phyloP scores from a whole-genome alignment of 495 filamentous ascomycete species.

The Penicillium dipodomyicola region DNA sequence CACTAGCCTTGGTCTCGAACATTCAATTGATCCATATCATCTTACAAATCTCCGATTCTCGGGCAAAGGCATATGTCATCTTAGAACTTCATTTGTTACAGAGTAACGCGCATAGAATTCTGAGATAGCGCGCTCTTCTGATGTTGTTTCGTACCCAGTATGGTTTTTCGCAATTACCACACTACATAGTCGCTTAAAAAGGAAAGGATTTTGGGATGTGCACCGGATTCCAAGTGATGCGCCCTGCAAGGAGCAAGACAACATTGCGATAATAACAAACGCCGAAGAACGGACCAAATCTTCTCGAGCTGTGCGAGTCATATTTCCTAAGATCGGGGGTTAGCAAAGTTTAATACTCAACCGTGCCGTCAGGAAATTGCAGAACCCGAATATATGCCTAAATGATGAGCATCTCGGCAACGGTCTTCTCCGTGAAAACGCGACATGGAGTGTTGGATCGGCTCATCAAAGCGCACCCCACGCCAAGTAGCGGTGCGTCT shows the following conservation, averaged over 20 bases:
- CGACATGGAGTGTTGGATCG: background rate
- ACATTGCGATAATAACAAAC: background rate
- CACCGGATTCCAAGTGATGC: background rate
- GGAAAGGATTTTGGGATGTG: background rate
- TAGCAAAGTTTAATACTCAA: constrained; percentile 3
- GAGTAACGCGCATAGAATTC: background rate
- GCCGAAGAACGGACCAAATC: constrained; percentile 5
- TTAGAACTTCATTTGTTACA: background rate
- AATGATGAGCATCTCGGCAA: background rate
- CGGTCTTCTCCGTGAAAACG: background rate
- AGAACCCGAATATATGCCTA: background rate
- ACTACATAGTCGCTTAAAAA: background rate
- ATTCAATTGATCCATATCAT: background rate
- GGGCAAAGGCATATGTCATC: background rate
- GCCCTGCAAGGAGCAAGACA: background rate
- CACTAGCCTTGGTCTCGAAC: constrained; percentile 2
- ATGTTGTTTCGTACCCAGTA: background rate
- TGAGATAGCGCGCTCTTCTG: background rate
- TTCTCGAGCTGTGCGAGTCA: background rate
- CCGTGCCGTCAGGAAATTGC: background rate
- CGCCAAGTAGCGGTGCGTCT: constrained; percentile 8
- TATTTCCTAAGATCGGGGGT: constrained; percentile 5
- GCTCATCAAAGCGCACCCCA: constrained; percentile 11
- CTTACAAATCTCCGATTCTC: constrained; percentile 2
- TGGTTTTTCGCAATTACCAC: background rate